Conservation (phyloP, 208 protist species). For the Naegleria gruberi region DNA sequence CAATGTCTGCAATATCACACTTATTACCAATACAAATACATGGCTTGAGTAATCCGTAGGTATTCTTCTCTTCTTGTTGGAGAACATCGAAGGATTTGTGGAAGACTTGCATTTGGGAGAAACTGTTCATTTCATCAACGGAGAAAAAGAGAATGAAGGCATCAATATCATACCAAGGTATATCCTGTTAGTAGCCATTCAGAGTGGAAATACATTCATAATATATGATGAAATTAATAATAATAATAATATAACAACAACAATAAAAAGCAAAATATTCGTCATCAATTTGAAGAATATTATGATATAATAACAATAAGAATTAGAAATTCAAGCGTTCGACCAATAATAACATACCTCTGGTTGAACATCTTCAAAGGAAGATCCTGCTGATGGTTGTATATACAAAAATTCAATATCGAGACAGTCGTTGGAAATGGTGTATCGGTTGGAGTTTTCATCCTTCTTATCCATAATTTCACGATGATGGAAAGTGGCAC, state of each 20-base stretch:
- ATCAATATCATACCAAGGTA: conserved; percentile 3
- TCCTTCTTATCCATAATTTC: neutral
- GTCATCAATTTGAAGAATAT: too few species aligned
- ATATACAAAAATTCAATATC: conserved; percentile 5
- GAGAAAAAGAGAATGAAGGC: neutral
- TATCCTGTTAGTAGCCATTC: too few species aligned
- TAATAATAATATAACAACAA: too few species aligned
- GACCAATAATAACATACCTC: neutral
- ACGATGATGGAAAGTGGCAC: neutral
- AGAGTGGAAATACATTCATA: too few species aligned
- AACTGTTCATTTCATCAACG: neutral
- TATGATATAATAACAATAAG: too few species aligned
- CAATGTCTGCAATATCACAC: neutral
- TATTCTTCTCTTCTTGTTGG: neutral
- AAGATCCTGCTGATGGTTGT: neutral
- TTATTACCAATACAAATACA: conserved; percentile 10
- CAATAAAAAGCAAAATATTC: too few species aligned
- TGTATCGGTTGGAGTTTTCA: neutral
- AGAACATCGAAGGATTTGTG: neutral
- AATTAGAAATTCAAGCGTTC: too few species aligned
- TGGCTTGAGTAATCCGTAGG: neutral
- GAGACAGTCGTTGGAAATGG: neutral
- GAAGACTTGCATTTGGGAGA: neutral
- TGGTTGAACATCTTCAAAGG: conserved; percentile 10
- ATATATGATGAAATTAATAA: too few species aligned